Percentiles rank a stretch among this genome's conserved stretches.
Evolutionary conservation across 169 alveolate species (phyloP).

Genomic region (Theileria orientalis): DNA sequence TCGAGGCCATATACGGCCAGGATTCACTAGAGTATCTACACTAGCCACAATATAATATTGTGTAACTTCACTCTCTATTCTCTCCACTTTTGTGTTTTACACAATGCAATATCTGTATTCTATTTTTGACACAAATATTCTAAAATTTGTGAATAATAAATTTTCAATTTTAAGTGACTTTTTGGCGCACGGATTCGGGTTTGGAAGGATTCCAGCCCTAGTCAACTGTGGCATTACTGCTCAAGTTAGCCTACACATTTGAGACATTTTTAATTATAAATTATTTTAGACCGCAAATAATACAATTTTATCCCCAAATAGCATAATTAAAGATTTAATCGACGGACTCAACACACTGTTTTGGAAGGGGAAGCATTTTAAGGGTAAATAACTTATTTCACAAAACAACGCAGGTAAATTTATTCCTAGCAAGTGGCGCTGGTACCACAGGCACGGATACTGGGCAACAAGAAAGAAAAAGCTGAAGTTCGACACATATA

Average conservation of each 20-base stretch:
- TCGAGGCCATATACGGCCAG: constrained; percentile 62
- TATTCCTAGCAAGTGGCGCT: constrained; percentile 81
- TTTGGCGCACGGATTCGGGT: background rate
- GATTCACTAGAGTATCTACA: constrained; percentile 43
- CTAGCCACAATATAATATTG: background rate
- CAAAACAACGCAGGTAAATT: constrained; percentile 22
- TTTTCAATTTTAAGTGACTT: background rate
- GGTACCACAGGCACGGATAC: constrained; percentile 88
- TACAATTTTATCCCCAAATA: background rate
- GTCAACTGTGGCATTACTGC: background rate
- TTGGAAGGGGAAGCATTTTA: background rate
- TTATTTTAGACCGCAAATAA: background rate
- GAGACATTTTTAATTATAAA: background rate
- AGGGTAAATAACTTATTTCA: background rate
- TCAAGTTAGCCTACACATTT: background rate
- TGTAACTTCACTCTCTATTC: background rate
- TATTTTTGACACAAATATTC: background rate
- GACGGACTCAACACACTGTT: constrained; percentile 11
- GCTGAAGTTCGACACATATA: constrained; percentile 77
- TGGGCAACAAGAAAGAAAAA: constrained; percentile 87
- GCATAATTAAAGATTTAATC: background rate
- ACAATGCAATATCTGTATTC: background rate
- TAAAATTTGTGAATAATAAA: constrained; percentile 2
- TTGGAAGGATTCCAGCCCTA: constrained; percentile 2
- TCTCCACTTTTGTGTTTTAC: too few relatives aligned